Evolutionary conservation across 2,329 filamentous ascomycete species (phyloP), one percentile per base, ranked within the genome.

Genomic region (Gyromitra esculenta): DNA sequence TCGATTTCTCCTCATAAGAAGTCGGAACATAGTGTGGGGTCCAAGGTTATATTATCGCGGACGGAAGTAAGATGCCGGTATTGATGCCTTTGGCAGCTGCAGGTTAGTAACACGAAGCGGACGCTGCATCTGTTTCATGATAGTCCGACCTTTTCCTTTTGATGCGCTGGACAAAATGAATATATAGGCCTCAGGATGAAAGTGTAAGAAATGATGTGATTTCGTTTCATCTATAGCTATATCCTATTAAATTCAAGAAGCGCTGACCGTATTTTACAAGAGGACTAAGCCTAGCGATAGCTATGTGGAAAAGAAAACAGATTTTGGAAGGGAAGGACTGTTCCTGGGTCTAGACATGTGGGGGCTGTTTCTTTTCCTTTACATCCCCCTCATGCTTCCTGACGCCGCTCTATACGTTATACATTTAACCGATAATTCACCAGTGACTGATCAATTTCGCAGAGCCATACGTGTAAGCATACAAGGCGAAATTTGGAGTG

Each of bases 61-160:
- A 37, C 43, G 62, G 62, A 65, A 67, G 64, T 6, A 56, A 15
- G 37, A 41, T 67, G 31, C 48, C 48, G 64, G 35, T 65, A n/a
- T 54, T 31, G 25, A 41, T 54, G 45, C 48, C 18, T 57, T 66
- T 66, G 25, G 54, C 25, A 67, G 50, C 50, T 11, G 54, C 54
- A 67, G 50, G 64, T 11, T 2, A 37, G 15, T 8, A 48, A 5
- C 31, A 21, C 11, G 9, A 11, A 13, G 13, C 45, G 35, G n/a
- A 35, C 9, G n/a, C n/a, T 6, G 8, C 9, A 35, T 7, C n/a
- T 56, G 48, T 67, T 31, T 67, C 63, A 41, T n/a, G 31, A 56
- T 67, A 9, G 48, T 56, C 56, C 41, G 8, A 11, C 56, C 11
- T 60, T 54, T 31, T 48, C 8, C 35, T 66, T 18, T 21, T 39